phyloP scores from a whole-genome alignment of 345 rosid genomes.

The Brassica incana region DNA sequence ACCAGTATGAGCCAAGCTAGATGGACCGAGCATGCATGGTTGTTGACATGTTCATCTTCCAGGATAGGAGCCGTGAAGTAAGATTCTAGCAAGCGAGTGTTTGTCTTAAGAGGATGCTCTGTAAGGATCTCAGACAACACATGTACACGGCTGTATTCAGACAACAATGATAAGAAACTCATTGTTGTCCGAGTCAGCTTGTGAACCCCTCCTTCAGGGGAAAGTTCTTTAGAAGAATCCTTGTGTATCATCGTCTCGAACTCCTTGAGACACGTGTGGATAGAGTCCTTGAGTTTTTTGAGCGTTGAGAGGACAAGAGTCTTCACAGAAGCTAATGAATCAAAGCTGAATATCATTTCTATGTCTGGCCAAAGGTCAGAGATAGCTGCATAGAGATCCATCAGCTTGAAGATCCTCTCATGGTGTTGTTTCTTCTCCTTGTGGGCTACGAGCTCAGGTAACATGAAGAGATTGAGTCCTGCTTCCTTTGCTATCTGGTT shows the following conservation, averaged over 20 bases:
- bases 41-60: constrained; percentile 34
- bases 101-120: constrained; percentile 44
- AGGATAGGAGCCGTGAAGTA: constrained; percentile 48
- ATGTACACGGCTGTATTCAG: constrained; percentile 45
- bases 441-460: constrained; percentile 55
- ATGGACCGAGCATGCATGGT: constrained; percentile 43
- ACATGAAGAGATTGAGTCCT: constrained; percentile 56
- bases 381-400: constrained; percentile 65
- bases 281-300: constrained; percentile 51
- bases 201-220: constrained; percentile 67
- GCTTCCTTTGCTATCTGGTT: constrained; percentile 59
- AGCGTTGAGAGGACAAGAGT: constrained; percentile 52
- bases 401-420: constrained; percentile 54
- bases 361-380: constrained; percentile 67
- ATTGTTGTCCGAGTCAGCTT: constrained; percentile 59
- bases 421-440: constrained; percentile 40
- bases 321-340: constrained; percentile 54
- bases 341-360: constrained; percentile 59
- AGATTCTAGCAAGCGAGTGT: constrained; percentile 50
- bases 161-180: constrained; percentile 60
- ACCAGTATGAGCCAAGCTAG: constrained; percentile 74
- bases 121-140: constrained; percentile 53
- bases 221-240: constrained; percentile 44
- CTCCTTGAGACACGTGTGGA: constrained; percentile 39
- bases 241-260: constrained; percentile 56